phyloP scores from a whole-genome alignment of 1,139 yeast species.

The Pneumocystis wakefieldiae region DNA sequence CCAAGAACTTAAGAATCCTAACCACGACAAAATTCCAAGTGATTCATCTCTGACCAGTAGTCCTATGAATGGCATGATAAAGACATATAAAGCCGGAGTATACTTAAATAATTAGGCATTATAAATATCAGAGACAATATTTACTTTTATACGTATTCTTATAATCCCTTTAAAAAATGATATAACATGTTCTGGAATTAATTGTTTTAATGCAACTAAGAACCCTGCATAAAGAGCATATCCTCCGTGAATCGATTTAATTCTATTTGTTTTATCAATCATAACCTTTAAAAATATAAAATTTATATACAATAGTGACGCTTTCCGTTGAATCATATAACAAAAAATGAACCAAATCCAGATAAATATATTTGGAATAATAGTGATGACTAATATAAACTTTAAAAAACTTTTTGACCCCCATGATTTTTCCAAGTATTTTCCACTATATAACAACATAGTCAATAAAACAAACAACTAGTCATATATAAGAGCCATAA shows the following conservation, averaged over 20 bases:
- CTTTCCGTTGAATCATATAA: constrained; percentile 16
- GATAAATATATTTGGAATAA: constrained; percentile 44
- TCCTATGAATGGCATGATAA: constrained; percentile 27
- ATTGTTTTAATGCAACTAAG: constrained; percentile 72
- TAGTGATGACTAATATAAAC: constrained; percentile 43
- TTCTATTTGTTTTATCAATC: constrained; percentile 7
- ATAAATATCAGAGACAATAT: constrained; percentile 21
- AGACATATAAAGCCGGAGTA: constrained; percentile 47
- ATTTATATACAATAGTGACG: constrained; percentile 3
- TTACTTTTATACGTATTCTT: constrained; percentile 38
- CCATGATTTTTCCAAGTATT: constrained; percentile 40
- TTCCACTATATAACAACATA: constrained; percentile 40
- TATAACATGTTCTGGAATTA: constrained; percentile 76
- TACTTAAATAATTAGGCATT: constrained; percentile 27
- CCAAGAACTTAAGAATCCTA: constrained; percentile 60
- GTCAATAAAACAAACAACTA: constrained; percentile 29
- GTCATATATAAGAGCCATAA: neutral
- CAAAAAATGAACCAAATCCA: constrained; percentile 30
- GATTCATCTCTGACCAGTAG: constrained; percentile 13
- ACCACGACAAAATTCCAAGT: constrained; percentile 42
- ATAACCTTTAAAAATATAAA: neutral
- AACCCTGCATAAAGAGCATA: constrained; percentile 58
- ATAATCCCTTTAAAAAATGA: constrained; percentile 48
- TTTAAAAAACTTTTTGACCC: constrained; percentile 45
- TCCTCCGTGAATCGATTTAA: constrained; percentile 48